Base-by-base conservation (phyloP, 73 alveolate genomes). In the Halteria grandinella region DNA sequence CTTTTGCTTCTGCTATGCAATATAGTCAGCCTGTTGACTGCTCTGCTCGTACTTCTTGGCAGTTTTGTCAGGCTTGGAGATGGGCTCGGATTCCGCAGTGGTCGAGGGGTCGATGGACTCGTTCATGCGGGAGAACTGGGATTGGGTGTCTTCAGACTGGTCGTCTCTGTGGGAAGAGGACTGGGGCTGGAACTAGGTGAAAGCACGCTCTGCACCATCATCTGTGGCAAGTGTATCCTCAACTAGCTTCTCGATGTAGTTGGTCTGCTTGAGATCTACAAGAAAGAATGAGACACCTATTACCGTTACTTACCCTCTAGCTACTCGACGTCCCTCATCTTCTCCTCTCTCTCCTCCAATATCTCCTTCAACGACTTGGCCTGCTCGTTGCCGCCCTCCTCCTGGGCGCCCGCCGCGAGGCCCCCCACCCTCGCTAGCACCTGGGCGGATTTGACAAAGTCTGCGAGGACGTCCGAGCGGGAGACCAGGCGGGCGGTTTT, bases 321-420 rank as follows among this genome's bases (percentile, higher is more conserved):
- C 21, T 62, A 27, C 34, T 62, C 63, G 14, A 58, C 63, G 17
- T 77, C 88, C 37, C 49, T 54, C 4, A 77, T 54, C 24, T 40
- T 71, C 33, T 77, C 75, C 34, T 77, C 75, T 62, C 88, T 77
- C 21, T 54, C 63, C 39, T 77, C 75, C 8, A 77, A 50, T 1
- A 77, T 47, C 12, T 77, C 77, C 18, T 63, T 49, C 0, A 77
- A 55, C 0, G 82, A 41, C 51, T 77, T 77, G 2, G 53, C 50
- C 34, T 77, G 53, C 1, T 37, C 73, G 2, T n/a, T n/a, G n/a
- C n/a, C n/a, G n/a, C n/a, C n/a, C n/a, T n/a, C 18, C 52, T 55
- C 53, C 53, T n/a, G n/a, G n/a, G n/a, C n/a, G n/a, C n/a, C n/a
- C n/a, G n/a, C n/a, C n/a, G n/a, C n/a, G n/a, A n/a, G n/a, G n/a